These are phyloP conservation scores for Tolypocladium tropicale DNA, from an alignment of 2,329 filamentous ascomycete genomes.

Conservation along the genomic window DNA sequence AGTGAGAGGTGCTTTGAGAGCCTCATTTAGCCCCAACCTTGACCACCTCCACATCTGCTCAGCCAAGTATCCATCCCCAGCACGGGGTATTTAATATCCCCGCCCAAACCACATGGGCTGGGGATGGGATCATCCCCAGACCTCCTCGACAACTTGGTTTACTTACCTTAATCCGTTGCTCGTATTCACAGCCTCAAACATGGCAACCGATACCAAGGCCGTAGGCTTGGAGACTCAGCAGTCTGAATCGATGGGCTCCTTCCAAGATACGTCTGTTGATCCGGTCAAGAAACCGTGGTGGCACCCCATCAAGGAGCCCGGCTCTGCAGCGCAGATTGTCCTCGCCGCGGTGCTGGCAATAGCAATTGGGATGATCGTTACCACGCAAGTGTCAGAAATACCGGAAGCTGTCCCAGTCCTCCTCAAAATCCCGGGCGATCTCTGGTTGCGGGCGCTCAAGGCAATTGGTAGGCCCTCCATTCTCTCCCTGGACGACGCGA, in stretches of 20 bases:
- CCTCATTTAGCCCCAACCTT: not conserved
- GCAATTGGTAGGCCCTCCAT: not conserved
- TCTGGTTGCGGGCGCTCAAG: not conserved
- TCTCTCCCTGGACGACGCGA: not conserved
- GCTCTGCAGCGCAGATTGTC: not conserved
- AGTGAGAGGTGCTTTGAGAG: not conserved
- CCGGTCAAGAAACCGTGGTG: not conserved
- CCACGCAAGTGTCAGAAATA: not conserved
- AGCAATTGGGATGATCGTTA: not conserved
- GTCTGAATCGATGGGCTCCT: not conserved
- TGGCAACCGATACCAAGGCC: not conserved
- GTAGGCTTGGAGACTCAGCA: not conserved
- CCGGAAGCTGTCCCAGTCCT: not conserved
- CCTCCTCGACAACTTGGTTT: not conserved
- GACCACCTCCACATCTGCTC: not conserved
- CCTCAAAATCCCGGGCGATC: not conserved
- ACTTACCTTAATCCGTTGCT: too few species aligned
- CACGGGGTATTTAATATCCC: not conserved
- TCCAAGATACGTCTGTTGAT: not conserved
- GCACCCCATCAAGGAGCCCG: constrained; percentile 7
- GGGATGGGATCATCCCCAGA: not conserved
- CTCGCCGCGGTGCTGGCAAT: not conserved
- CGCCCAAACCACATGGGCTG: not conserved
- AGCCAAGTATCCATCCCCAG: not conserved
- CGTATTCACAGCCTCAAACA: not conserved